Base-by-base conservation (phyloP, 2,329 filamentous ascomycete species). In the Cytospora leucostoma region DNA sequence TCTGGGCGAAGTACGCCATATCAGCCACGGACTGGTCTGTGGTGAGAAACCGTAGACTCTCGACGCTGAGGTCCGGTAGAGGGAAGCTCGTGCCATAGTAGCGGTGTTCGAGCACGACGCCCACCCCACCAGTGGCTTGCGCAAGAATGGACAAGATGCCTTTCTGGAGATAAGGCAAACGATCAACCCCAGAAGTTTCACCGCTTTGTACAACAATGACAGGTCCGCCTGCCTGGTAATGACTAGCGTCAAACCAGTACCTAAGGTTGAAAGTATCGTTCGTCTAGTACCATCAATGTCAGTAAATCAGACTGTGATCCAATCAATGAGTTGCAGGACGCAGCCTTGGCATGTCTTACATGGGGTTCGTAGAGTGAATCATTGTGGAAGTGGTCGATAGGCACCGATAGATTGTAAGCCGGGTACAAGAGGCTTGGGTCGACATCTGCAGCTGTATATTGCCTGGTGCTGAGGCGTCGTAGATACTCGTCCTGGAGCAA, bases 1-100 rank as follows among this genome's bases (percentile, higher is more conserved):
- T 83, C 65, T 85, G 76, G 0, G 91, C 90, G 75, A 96, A 96
- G 75, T 91, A 96, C 2, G 87, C 90, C 51, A 88, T 86, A 73
- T 96, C 92, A 8, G 91, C 92, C 47, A 96, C 73, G 0, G 92
- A 87, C 74, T 96, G 92, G 69, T 93, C 90, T 0, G 92, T 95
- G 0, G 90, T 89, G 70, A 96, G 78, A 78, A 95, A 96, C 3
- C 92, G 88, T 67, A 96, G 76, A 69, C 85, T 93, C 71, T 90
- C 78, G 0, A 86, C 88, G 68, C 76, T 80, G 50, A 94, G 79
- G 70, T 93, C 83, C 1, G 80, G 73, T 0, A 85, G 84, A 0
- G 92, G 91, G 61, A 88, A 87, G 72, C 90, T 93, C 13, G 81
- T 82, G 62, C 92, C 92, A 71, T 96, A 96, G 79, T 96, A 96